phyloP scores from a whole-genome alignment of 345 rosid species.

The Brassica juncea region DNA sequence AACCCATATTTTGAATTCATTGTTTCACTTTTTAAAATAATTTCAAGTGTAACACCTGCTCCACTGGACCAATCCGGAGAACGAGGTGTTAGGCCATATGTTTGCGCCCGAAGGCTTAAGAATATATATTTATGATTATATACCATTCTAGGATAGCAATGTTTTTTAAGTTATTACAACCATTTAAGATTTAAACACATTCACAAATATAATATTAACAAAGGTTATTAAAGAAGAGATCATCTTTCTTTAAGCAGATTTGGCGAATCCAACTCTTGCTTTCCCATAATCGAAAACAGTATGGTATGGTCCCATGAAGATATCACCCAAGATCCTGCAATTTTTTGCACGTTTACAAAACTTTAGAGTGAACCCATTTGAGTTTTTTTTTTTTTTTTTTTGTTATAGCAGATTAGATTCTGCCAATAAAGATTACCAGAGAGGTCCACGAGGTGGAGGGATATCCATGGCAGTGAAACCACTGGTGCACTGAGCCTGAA shows the following conservation, averaged over 20 bases:
- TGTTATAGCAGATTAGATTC: constrained; percentile 9
- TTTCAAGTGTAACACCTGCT: too few relatives aligned
- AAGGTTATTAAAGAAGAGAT: constrained; percentile 23
- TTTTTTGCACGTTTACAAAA: background rate
- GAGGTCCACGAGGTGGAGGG: constrained; percentile 68
- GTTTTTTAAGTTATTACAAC: constrained; percentile 31
- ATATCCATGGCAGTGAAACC: constrained; percentile 63
- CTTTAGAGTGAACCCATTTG: background rate
- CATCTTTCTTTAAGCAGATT: constrained; percentile 57
- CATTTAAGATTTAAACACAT: constrained; percentile 29
- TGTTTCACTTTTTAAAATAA: too few relatives aligned
- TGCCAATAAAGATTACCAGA: constrained; percentile 44
- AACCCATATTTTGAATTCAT: too few relatives aligned
- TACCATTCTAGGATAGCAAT: constrained; percentile 18
- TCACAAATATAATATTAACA: constrained; percentile 26
- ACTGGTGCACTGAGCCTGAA: constrained; percentile 54
- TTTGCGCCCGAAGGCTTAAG: background rate
- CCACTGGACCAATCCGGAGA: too few relatives aligned
- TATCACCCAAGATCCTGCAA: constrained; percentile 90
- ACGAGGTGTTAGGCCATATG: too few relatives aligned
- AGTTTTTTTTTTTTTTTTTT: constrained; percentile 5
- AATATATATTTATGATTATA: constrained; percentile 12
- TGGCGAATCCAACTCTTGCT: constrained; percentile 80
- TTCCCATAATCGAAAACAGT: constrained; percentile 86
- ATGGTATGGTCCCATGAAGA: constrained; percentile 91